Evolutionary conservation across 768 basidiomycete genomes (phyloP), one percentile per base, ranked within the genome.

Genomic region (Boletellus ananas): DNA sequence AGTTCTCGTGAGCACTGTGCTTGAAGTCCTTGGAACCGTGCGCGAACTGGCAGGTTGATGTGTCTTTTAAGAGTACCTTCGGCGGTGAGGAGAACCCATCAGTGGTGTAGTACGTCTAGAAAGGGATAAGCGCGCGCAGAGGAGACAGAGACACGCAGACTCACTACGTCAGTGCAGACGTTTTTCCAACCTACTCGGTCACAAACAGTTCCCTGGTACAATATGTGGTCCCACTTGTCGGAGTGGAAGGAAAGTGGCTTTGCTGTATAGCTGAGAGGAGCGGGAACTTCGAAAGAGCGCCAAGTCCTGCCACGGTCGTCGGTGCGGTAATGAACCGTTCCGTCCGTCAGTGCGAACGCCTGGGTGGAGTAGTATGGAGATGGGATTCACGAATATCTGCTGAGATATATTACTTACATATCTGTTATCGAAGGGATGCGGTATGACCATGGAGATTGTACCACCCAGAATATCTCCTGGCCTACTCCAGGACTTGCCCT

Each of bases 201-300:
- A 58, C 93, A 95, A 4, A 59, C 57, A 0, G 80, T 81, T 10
- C 89, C 90, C 57, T 92, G 89, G 64, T 87, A 93, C 12, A 94
- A 72, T 45, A 94, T 82, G 61, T 84, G 77, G 0, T 81, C 86
- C 65, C 77, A 81, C 54, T 90, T 87, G 50, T 85, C 82, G 0
- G 91, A 86, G 60, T 98, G 94, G 73, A 98, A 99, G 1, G 90
- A 83, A 5, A 99, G 78, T 2, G 90, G 89, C 25, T 72, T 70
- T 3, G 75, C 50, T 12, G 85, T 75, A 38, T 78, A 70, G 37
- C 62, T 60, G 23, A 44, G 45, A 18, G 49, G 1, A 0, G 86
- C 79, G 0, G 87, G 85, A 34, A 91, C 76, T 2, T 84, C 72
- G 66, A 97, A 98, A 0, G 80, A 65, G 46, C 81, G 80, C 95